phyloP scores from a whole-genome alignment of 192 early-diverging fungal genomes.

The Thamnidium elegans region DNA sequence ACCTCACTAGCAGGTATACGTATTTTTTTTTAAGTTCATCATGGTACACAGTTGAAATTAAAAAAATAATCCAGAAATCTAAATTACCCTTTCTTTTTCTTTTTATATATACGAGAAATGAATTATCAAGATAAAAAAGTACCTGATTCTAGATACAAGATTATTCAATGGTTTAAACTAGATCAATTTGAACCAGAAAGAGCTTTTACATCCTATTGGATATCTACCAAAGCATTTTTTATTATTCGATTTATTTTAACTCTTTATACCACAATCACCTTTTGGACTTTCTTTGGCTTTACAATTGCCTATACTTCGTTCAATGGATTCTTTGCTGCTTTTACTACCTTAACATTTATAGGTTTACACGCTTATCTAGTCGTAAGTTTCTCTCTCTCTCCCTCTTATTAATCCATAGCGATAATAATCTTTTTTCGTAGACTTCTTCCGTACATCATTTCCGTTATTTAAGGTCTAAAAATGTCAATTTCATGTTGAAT shows the following conservation, averaged over 20 bases:
- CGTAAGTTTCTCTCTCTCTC: conserved; percentile 14
- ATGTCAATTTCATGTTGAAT: conserved; percentile 17
- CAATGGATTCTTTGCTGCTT: conserved; percentile 24
- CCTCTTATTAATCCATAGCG: not conserved
- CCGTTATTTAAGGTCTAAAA: conserved; percentile 15
- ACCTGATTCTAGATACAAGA: not conserved
- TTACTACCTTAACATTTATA: conserved; percentile 35
- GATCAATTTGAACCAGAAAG: conserved; percentile 35
- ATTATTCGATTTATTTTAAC: conserved; percentile 11
- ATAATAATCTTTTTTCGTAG: not conserved
- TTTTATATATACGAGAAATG: too few relatives aligned
- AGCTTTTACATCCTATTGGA: conserved; percentile 32
- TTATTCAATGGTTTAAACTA: conserved; percentile 31
- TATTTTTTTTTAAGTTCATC: too few relatives aligned
- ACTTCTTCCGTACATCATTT: conserved; percentile 25
- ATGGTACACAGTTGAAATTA: too few relatives aligned
- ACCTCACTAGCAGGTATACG: too few relatives aligned
- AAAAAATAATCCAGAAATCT: too few relatives aligned
- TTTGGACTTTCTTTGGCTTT: conserved; percentile 20
- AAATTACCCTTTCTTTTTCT: too few relatives aligned
- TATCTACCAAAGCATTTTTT: conserved; percentile 23
- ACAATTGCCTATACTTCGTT: not conserved
- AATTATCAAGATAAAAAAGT: not conserved
- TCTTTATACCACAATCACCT: conserved; percentile 14
- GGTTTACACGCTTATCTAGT: conserved; percentile 31